Evolutionary conservation across 23 red algal species (phyloP), one percentile per base, ranked within the genome.

Genomic region (Gracilaria domingensis): DNA sequence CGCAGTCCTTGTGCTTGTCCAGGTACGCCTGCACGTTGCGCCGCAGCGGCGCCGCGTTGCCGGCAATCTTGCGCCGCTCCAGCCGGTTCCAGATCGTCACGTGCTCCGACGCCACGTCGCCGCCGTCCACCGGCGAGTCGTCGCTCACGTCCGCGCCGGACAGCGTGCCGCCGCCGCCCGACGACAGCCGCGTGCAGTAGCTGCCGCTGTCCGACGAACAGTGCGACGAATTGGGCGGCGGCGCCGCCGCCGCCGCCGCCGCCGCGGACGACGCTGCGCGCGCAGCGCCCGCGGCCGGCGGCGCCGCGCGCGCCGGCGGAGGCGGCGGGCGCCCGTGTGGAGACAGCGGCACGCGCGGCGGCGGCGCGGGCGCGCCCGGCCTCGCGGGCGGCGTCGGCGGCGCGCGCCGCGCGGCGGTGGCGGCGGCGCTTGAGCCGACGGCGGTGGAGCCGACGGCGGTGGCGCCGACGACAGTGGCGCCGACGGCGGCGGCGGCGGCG

Each of bases 71-170:
- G 2, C 95, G 80, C 23, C 70, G 69, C 87, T 97, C 95, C 42
- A 70, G 65, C 16, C 87, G 82, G 80, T 97, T 97, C 95, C 95
- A 97, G 44, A 97, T 91, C 33, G 89, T 85, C 34, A 97, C 90
- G 28, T 89, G 95, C 25, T 97, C 95, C 25, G 86, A 80, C 34
- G 30, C 56, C 14, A 44, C 39, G 77, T 40, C 48, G 50, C 25
- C 65, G 12, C 13, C 30, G 30, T 33, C 33, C 12, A 45, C 5
- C 42, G 11, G 42, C 42, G 42, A 45, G 61, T 34, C 25, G 61
- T 30, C 25, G 61, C 56, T n/a, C 18, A n/a, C 56, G 17, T 60
- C 56, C 17, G n/a, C 56, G 56, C 18, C 56, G 56, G 56, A 17
- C n/a, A 18, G 25, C 26, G 26, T 12, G 25, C 4, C 32, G 61